These are phyloP conservation scores for Phytophthora capsici DNA, from an alignment of 352 stramenopile genomes.

Conservation along the genomic window DNA sequence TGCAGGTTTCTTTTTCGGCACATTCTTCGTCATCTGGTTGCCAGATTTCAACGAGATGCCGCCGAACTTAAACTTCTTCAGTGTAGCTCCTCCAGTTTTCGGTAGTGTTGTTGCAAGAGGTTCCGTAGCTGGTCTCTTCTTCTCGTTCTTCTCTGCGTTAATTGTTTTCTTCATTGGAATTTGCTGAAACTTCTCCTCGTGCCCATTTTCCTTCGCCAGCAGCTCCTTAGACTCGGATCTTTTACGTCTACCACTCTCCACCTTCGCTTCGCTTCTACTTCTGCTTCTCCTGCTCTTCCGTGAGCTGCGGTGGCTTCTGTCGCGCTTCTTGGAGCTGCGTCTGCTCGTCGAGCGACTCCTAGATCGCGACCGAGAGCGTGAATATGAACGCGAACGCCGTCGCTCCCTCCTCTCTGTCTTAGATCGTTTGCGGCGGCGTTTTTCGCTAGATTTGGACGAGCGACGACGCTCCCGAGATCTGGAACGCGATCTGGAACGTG, in stretches of 20 bases:
- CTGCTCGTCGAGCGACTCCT: conserved; percentile 39
- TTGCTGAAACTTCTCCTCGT: conserved; percentile 1
- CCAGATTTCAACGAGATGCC: conserved; percentile 69
- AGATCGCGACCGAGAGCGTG: conserved; percentile 30
- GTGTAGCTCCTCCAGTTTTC: conserved; percentile 10
- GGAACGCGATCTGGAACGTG: conserved; percentile 45
- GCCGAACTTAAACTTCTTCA: conserved; percentile 75
- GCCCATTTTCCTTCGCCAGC: conserved; percentile 6
- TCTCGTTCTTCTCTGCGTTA: conserved; percentile 4
- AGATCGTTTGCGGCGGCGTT: conserved; percentile 38
- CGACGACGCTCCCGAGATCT: conserved; percentile 36
- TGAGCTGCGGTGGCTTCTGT: conserved; percentile 19
- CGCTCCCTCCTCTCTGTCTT: conserved; percentile 27
- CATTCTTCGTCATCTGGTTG: conserved; percentile 27
- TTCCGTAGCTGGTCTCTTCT: conserved; percentile 8
- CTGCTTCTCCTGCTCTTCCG: conserved; percentile 34
- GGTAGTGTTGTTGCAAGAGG: conserved; percentile 19
- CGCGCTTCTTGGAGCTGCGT: conserved; percentile 35
- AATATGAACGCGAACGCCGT: conserved; percentile 29
- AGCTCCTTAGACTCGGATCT: conserved; percentile 34
- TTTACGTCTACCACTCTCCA: conserved; percentile 6
- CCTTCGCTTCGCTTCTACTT: conserved; percentile 22
- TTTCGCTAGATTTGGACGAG: conserved; percentile 32
- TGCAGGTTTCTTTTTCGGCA: conserved; percentile 24
- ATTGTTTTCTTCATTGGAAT: conserved; percentile 1